Conservation (phyloP, 2,329 filamentous ascomycete genomes). For the Nectriaceae sp. region DNA sequence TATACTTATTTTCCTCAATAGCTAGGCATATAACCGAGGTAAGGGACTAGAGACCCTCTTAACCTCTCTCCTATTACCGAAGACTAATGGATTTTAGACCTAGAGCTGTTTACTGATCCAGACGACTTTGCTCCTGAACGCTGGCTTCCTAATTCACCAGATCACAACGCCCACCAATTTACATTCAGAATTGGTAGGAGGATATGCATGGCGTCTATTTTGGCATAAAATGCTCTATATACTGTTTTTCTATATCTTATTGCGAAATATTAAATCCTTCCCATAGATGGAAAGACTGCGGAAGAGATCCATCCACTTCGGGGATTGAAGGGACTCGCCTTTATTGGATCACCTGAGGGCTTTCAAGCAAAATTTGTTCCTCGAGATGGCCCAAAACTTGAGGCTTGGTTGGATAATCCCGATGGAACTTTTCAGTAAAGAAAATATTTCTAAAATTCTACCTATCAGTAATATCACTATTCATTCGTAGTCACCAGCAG, state of each 20-base stretch:
- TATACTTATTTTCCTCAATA: conserved; percentile 42
- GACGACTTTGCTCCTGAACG: conserved; percentile 57
- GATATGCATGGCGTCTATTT: conserved; percentile 56
- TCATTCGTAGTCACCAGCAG: too few relatives aligned
- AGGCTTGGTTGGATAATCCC: conserved; percentile 5
- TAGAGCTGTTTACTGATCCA: conserved; percentile 63
- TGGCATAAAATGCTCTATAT: conserved; percentile 56
- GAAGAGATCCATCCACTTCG: conserved; percentile 24
- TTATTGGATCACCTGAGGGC: conserved; percentile 14
- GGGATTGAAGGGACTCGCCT: conserved; percentile 16
- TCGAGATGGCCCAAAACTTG: conserved; percentile 5
- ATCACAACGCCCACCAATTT: conserved; percentile 48
- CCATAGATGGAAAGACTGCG: conserved; percentile 16
- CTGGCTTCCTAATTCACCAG: conserved; percentile 38
- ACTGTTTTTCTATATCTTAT: conserved; percentile 53
- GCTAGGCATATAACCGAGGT: conserved; percentile 32
- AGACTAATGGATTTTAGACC: conserved; percentile 39
- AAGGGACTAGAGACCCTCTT: background rate
- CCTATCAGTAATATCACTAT: too few relatives aligned
- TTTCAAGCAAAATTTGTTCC: conserved; percentile 16
- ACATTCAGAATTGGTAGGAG: conserved; percentile 55
- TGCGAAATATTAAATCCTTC: conserved; percentile 40
- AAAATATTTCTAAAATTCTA: too few relatives aligned
- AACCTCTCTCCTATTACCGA: background rate
- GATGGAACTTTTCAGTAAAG: background rate